Evolutionary conservation across 805 yeast genomes (phyloP).

Genomic region (Sugiyamaella boreocaroliniensis): DNA sequence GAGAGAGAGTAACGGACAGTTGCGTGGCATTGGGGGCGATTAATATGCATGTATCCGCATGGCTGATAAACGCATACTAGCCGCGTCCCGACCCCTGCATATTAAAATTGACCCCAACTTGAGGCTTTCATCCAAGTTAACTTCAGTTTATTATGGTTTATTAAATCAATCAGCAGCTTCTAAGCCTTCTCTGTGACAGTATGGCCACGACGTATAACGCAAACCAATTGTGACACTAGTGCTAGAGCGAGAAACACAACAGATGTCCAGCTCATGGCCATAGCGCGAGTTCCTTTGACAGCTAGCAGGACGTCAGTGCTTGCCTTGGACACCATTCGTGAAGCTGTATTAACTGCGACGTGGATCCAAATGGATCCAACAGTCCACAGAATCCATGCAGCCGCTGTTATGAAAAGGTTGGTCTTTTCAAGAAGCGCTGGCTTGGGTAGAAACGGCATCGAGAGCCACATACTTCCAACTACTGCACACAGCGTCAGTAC

Average conservation of each 20-base stretch:
- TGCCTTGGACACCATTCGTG: slow-evolving; percentile 13
- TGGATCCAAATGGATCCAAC: slow-evolving; percentile 23
- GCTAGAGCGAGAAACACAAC: slow-evolving; percentile 13
- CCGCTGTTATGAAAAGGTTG: neutral
- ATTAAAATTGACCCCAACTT: too few relatives aligned
- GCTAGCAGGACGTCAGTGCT: slow-evolving; percentile 14
- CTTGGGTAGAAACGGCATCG: slow-evolving; percentile 7
- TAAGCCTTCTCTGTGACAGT: neutral
- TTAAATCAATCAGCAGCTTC: neutral
- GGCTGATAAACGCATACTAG: too few relatives aligned
- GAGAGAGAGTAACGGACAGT: too few relatives aligned
- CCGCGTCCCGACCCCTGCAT: too few relatives aligned
- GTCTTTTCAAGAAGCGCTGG: neutral
- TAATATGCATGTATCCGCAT: too few relatives aligned
- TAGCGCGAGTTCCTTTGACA: slow-evolving; percentile 14
- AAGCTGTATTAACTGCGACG: slow-evolving; percentile 16
- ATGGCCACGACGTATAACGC: neutral
- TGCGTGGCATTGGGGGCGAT: too few relatives aligned
- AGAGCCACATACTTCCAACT: slow-evolving; percentile 5
- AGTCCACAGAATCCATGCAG: slow-evolving; percentile 17
- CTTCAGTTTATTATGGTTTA: too few relatives aligned
- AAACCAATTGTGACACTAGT: neutral
- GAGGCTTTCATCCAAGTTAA: too few relatives aligned
- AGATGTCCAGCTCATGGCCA: slow-evolving; percentile 21
- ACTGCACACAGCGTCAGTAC: slow-evolving; percentile 10